A percentile compares a stretch with the other conserved stretches of the same genome.
phyloP scores from a whole-genome alignment of 2,329 filamentous ascomycete species.

The Xylaria sp. region DNA sequence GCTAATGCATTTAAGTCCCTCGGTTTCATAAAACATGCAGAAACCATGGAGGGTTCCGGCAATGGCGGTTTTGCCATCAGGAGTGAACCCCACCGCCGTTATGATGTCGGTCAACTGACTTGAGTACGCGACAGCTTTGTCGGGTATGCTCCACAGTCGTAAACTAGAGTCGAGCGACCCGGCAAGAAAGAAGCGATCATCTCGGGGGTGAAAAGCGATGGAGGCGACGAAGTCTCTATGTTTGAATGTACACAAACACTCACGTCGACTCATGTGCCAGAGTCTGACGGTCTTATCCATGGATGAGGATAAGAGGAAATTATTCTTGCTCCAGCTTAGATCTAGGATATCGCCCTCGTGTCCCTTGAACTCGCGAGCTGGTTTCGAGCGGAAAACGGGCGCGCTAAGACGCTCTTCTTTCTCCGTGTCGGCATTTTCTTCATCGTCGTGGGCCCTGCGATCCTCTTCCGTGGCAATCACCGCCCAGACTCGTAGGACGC shows the following conservation, averaged over 20 bases:
- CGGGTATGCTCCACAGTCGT: conserved; percentile 94
- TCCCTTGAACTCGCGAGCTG: conserved; percentile 81
- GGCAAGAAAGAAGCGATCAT: conserved; percentile 96
- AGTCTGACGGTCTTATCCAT: conserved; percentile 98
- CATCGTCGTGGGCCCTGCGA: conserved; percentile 76
- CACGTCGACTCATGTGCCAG: conserved; percentile 87
- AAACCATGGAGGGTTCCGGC: conserved; percentile 87
- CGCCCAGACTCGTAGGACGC: conserved; percentile 86
- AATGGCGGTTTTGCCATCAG: conserved; percentile 89
- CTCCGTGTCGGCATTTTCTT: conserved; percentile 63
- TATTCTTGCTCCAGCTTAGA: conserved; percentile 98
- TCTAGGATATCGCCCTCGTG: conserved; percentile 90
- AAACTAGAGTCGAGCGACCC: conserved; percentile 91
- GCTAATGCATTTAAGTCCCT: conserved; percentile 83
- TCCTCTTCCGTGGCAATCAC: conserved; percentile 87
- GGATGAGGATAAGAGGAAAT: conserved; percentile 92
- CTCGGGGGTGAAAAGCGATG: conserved; percentile 91
- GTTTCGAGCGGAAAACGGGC: conserved; percentile 86
- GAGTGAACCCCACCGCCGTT: conserved; percentile 92
- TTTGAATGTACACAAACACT: conserved; percentile 93
- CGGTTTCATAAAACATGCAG: conserved; percentile 92
- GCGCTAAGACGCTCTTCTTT: conserved; percentile 78
- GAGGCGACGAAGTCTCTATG: conserved; percentile 96
- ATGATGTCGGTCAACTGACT: conserved; percentile 85
- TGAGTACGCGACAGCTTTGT: conserved; percentile 90